These are phyloP conservation scores for Aurifilum marmelostoma DNA, from an alignment of 2,329 filamentous ascomycete species.

Conservation along the genomic window DNA sequence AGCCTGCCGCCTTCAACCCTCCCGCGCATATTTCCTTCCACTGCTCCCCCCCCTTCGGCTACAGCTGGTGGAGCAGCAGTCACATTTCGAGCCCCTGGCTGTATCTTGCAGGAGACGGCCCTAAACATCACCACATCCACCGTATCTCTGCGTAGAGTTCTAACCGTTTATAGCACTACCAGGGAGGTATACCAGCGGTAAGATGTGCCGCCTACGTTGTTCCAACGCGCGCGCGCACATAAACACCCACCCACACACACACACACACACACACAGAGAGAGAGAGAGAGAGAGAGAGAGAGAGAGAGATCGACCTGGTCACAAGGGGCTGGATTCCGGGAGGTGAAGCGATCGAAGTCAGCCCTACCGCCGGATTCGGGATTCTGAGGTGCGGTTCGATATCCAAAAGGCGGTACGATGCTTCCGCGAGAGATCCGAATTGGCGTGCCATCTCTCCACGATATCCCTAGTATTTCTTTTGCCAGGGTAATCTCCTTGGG, in stretches of 20 bases:
- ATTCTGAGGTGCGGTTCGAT: background rate
- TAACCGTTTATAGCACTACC: background rate
- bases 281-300: no score
- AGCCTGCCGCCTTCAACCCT: background rate
- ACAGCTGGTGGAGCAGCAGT: constrained; percentile 1
- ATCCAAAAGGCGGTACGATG: background rate
- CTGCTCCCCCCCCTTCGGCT: background rate
- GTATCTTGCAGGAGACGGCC: background rate
- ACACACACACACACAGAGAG: background rate
- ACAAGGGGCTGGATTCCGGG: background rate
- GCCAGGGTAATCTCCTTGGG: background rate
- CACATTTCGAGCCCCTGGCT: background rate
- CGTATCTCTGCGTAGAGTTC: background rate
- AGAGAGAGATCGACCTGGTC: background rate
- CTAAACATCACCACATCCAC: background rate
- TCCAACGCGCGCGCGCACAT: no score
- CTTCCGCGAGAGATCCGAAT: background rate
- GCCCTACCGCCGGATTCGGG: background rate
- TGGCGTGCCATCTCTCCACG: background rate
- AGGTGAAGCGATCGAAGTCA: background rate
- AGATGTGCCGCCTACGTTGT: background rate
- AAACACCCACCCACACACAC: no score
- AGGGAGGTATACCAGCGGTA: background rate
- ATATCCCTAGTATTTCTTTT: background rate
- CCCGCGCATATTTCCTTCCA: background rate